Percentiles rank a stretch among this genome's conserved stretches.
Conservation (phyloP, 305 asterid genomes). For the Solanum hybrid region DNA sequence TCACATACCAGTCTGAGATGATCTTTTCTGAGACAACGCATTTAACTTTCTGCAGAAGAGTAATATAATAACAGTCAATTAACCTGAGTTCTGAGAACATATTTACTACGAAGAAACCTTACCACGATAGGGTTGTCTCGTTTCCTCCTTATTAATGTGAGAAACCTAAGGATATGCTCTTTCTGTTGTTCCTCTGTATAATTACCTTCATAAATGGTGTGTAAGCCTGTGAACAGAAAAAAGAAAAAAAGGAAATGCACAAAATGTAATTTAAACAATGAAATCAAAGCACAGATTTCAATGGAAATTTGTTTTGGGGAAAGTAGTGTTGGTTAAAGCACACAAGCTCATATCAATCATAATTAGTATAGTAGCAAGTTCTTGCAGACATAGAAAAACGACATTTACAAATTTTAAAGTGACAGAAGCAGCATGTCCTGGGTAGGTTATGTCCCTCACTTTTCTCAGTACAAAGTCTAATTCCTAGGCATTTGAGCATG, state of each 20-base stretch:
- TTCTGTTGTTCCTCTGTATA: not conserved
- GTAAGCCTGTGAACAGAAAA: not conserved
- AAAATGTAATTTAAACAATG: not conserved
- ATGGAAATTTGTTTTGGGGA: not conserved
- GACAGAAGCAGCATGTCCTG: not conserved
- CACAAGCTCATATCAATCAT: not conserved
- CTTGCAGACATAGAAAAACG: not conserved
- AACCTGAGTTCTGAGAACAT: not conserved
- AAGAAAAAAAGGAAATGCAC: not conserved
- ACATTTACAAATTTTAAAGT: not conserved
- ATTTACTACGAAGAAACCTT: not conserved
- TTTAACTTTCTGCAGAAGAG: not conserved
- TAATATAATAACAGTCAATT: not conserved
- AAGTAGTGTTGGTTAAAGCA: not conserved
- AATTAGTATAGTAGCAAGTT: not conserved
- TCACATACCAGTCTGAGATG: not conserved
- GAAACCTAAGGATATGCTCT: not conserved
- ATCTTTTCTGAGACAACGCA: not conserved
- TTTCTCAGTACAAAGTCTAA: not conserved
- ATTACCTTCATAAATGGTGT: not conserved
- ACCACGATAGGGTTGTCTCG: not conserved
- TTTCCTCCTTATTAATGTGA: not conserved
- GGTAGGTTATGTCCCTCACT: not conserved
- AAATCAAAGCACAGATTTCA: not conserved
- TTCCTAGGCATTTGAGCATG: not conserved